Evolutionary conservation across 2,329 filamentous ascomycete genomes (phyloP).

Genomic region (Trichoderma gracile): DNA sequence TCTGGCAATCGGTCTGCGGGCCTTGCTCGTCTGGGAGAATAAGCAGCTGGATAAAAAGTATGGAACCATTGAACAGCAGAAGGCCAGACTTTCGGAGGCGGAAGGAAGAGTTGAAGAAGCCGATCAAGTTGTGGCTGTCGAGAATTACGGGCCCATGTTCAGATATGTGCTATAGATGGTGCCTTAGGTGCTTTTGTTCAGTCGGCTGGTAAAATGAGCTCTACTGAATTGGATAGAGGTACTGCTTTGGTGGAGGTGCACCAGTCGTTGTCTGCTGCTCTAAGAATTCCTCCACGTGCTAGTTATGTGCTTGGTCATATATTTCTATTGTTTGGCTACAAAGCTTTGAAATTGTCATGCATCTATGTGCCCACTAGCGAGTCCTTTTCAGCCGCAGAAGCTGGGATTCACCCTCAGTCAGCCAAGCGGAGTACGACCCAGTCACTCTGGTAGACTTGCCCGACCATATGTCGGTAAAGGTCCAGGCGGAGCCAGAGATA

Average conservation of each 20-base stretch:
- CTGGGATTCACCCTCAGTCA: constrained; percentile 24
- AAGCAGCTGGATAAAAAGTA: constrained; percentile 27
- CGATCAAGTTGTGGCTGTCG: constrained; percentile 22
- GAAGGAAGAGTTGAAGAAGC: constrained; percentile 9
- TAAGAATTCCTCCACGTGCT: too few relatives aligned
- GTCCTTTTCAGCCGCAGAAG: constrained; percentile 9
- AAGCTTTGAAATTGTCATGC: neutral
- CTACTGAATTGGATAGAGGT: too few relatives aligned
- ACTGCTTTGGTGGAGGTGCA: too few relatives aligned
- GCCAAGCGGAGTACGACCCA: constrained; percentile 15
- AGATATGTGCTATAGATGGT: constrained; percentile 29
- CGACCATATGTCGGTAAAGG: constrained; percentile 21
- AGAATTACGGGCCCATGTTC: constrained; percentile 31
- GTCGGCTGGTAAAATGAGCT: too few relatives aligned
- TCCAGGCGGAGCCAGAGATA: constrained; percentile 8
- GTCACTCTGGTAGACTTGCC: constrained; percentile 21
- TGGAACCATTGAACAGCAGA: constrained; percentile 18
- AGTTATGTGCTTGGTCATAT: too few relatives aligned
- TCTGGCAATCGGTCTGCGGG: constrained; percentile 25
- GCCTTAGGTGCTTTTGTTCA: too few relatives aligned
- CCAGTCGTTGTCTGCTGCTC: too few relatives aligned
- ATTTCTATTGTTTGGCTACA: neutral
- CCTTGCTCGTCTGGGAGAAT: constrained; percentile 29
- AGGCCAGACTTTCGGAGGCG: neutral
- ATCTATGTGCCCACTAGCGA: neutral